Conservation (phyloP, 768 basidiomycete genomes). For the Tulasnella sp. region DNA sequence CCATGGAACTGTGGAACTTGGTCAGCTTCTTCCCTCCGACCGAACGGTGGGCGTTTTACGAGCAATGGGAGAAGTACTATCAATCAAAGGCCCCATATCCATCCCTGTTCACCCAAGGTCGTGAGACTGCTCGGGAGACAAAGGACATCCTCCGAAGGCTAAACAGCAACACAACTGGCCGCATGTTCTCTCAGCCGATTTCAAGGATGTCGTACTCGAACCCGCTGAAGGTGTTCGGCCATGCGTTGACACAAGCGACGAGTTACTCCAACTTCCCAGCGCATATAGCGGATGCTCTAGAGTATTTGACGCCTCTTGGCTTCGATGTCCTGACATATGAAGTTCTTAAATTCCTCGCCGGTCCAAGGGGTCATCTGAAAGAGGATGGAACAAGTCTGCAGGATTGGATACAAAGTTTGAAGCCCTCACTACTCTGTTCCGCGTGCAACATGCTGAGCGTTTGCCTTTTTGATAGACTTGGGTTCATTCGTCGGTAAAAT, state of each 20-base stretch:
- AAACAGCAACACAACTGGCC: constrained; percentile 43
- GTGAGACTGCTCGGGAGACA: constrained; percentile 77
- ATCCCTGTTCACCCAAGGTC: constrained; percentile 65
- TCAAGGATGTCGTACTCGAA: constrained; percentile 93
- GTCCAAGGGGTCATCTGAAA: constrained; percentile 77
- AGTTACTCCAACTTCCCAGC: constrained; percentile 88
- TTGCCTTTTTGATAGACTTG: constrained; percentile 49
- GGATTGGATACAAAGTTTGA: constrained; percentile 86
- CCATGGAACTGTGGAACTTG: constrained; percentile 88
- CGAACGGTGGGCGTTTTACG: constrained; percentile 83
- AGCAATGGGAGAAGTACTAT: constrained; percentile 84
- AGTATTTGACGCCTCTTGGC: constrained; percentile 85
- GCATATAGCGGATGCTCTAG: constrained; percentile 79
- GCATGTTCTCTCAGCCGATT: constrained; percentile 73
- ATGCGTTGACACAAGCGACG: constrained; percentile 89
- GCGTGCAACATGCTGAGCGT: constrained; percentile 21
- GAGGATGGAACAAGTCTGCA: constrained; percentile 84
- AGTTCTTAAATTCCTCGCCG: constrained; percentile 77
- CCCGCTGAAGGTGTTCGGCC: constrained; percentile 81
- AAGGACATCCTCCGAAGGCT: constrained; percentile 76
- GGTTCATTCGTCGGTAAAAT: constrained; percentile 90
- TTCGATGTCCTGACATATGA: constrained; percentile 88
- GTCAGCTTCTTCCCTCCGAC: constrained; percentile 68
- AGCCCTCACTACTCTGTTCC: not conserved
- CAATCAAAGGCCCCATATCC: constrained; percentile 46